Evolutionary conservation across 2,329 filamentous ascomycete genomes (phyloP), one percentile per base, ranked within the genome.

Genomic region (Coniochaeta sp.): DNA sequence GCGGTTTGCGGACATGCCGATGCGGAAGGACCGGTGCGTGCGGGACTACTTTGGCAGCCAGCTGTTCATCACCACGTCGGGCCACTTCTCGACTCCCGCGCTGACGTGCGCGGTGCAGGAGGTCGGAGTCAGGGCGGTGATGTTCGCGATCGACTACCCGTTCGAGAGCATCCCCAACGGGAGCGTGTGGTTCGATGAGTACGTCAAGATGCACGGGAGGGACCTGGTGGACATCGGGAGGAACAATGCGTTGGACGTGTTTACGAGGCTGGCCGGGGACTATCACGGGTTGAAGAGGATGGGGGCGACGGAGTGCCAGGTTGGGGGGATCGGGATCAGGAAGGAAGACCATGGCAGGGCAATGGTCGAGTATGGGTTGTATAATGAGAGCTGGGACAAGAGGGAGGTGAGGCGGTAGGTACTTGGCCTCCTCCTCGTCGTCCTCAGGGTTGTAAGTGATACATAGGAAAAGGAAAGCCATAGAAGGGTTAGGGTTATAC

Each of bases 91-190:
- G 32, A 67, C 67, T 32, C 62, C 67, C 8, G 63, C 66, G 17
- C 62, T 69, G 58, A 59, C 63, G 50, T 69, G 62, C 34, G 61
- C 61, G 30, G 61, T 68, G 28, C 62, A 63, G 59, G 66, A 67
- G 59, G 59, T 66, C 50, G 65, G 67, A 16, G 61, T 62, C 7
- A 60, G 60, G 56, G 47, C 63, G 28, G 62, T 69, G 58, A 60
- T 69, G 60, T 68, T 69, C 58, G 62, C 62, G 16, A 65, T 68
- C 36, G 66, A 67, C 59, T 68, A 67, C 38, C 64, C 67, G 6
- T 68, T 67, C 44, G 66, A 68, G 62, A 67, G 63, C 58, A 65
- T 69, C 36, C 62, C 64, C 32, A 66, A 68, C 42, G 65, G 61
- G 16, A 64, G 64, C 47, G 63, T 64, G 17, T 68, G 65, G 66